Evolutionary conservation across 78 protist species (phyloP), one percentile per base, ranked within the genome.

Genomic region (Polysphondylium violaceum): DNA sequence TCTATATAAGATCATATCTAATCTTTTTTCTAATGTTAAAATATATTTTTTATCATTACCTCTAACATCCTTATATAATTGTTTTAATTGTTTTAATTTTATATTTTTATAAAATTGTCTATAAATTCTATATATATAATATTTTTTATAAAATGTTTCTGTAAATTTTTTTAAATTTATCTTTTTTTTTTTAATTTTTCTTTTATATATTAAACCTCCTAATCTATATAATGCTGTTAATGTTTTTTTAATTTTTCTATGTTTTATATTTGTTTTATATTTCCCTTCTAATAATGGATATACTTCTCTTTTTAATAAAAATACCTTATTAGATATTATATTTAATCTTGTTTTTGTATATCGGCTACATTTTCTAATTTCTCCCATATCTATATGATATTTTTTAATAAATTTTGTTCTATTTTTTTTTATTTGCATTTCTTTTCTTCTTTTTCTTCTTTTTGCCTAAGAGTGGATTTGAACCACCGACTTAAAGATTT

Each of bases 321-420:
- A 76, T 76, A 51, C 41, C 59, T 76, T 74, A 76, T 76, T 76
- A 9, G 58, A 25, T 76, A 50, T 55, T 38, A 76, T 19, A 64
- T 76, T 76, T 76, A 61, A 76, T 76, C 71, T 76, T 35, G 58
- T 76, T 74, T 61, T 61, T 40, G 59, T 74, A 64, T 35, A 31
- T 63, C 44, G 27, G 3, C 40, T 27, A 31, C n/a, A 29, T 27
- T 76, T n/a, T 74, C 74, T 35, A 43, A 33, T 7, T 5, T 33
- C 43, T 35, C 63, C 63, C 41, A 55, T 41, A 41, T 33, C 41
- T 19, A 74, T 17, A 17, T 76, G 7, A 31, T 17, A 16, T 40
- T 50, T 55, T 60, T 61, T 76, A 21, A 31, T 74, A 61, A 76
- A 64, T 19, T 76, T 76, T 63, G 56, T 64, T 36, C 47, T 38